phyloP scores from a whole-genome alignment of 495 filamentous ascomycete species.

The Penicillium paradoxum region DNA sequence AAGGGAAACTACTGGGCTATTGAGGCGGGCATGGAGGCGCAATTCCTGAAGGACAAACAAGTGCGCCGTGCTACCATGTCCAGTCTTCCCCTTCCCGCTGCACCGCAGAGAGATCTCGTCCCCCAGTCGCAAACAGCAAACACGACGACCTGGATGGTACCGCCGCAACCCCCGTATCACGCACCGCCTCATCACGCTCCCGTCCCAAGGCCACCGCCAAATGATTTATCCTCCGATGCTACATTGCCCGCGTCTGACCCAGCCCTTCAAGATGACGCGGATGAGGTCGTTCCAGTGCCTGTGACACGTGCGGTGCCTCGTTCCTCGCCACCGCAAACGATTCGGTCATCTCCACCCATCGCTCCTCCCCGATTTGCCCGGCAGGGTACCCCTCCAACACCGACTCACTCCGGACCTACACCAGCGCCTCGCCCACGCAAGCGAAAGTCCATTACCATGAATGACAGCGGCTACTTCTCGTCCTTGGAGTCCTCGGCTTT shows the following conservation, averaged over 20 bases:
- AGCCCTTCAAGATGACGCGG: slow-evolving; percentile 60
- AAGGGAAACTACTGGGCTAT: slow-evolving; percentile 99
- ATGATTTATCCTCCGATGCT: slow-evolving; percentile 86
- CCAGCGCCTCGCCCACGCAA: slow-evolving; percentile 56
- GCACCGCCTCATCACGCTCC: slow-evolving; percentile 9
- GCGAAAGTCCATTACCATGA: slow-evolving; percentile 70
- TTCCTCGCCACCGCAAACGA: slow-evolving; percentile 59
- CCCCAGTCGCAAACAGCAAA: slow-evolving; percentile 26
- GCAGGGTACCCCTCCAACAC: slow-evolving; percentile 71
- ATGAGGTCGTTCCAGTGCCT: slow-evolving; percentile 39
- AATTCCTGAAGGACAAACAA: slow-evolving; percentile 83
- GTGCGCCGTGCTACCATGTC: slow-evolving; percentile 52
- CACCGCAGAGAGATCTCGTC: slow-evolving; percentile 31
- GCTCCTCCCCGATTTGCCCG: slow-evolving; percentile 56
- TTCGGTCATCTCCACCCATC: slow-evolving; percentile 85
- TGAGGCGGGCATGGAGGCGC: slow-evolving; percentile 75
- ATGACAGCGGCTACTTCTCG: slow-evolving; percentile 96
- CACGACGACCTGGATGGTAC: slow-evolving; percentile 41
- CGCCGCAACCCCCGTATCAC: slow-evolving; percentile 25
- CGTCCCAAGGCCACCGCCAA: slow-evolving; percentile 20
- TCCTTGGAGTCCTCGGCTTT: slow-evolving; percentile 93
- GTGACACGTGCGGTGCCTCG: slow-evolving; percentile 36
- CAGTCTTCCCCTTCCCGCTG: slow-evolving; percentile 37
- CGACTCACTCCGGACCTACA: slow-evolving; percentile 51
- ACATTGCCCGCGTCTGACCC: slow-evolving; percentile 85